Conservation (phyloP, 2,329 filamentous ascomycete genomes). For the Drechslerella coelobrocha region DNA sequence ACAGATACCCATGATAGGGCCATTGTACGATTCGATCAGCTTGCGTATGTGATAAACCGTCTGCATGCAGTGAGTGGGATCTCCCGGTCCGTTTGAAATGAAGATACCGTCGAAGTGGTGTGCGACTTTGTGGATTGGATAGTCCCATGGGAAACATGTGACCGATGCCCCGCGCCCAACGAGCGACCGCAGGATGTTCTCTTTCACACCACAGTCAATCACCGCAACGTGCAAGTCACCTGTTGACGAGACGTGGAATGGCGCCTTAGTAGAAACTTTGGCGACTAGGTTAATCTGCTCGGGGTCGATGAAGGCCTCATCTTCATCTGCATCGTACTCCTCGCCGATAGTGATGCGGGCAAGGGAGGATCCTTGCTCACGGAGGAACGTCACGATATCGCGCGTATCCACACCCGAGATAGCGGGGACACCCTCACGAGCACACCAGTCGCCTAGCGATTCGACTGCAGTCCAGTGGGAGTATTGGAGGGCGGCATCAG, state of each 20-base stretch:
- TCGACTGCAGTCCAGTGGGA: conserved; percentile 99
- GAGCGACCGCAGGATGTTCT: conserved; percentile 96
- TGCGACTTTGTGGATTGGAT: conserved; percentile 96
- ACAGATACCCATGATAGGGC: conserved; percentile 97
- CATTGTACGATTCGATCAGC: conserved; percentile 86
- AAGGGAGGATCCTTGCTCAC: conserved; percentile 94
- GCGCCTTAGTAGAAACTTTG: conserved; percentile 95
- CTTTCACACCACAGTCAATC: conserved; percentile 98
- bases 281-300: conserved; percentile 96
- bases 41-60: conserved; percentile 91
- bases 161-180: conserved; percentile 90
- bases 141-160: conserved; percentile 94
- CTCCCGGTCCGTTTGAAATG: conserved; percentile 97
- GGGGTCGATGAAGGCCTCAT: conserved; percentile 93
- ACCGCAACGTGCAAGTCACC: conserved; percentile 90
- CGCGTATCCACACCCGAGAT: conserved; percentile 97
- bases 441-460: conserved; percentile 91
- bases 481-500: conserved; percentile 90
- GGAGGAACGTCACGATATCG: conserved; percentile 91
- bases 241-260: conserved; percentile 89
- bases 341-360: conserved; percentile 94
- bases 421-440: conserved; percentile 91
- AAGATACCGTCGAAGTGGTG: conserved; percentile 98
- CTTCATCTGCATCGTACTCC: conserved; percentile 97
- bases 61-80: conserved; percentile 94